Base-by-base conservation (phyloP, 805 yeast genomes). In the Helenozyma rhizophorensis region DNA sequence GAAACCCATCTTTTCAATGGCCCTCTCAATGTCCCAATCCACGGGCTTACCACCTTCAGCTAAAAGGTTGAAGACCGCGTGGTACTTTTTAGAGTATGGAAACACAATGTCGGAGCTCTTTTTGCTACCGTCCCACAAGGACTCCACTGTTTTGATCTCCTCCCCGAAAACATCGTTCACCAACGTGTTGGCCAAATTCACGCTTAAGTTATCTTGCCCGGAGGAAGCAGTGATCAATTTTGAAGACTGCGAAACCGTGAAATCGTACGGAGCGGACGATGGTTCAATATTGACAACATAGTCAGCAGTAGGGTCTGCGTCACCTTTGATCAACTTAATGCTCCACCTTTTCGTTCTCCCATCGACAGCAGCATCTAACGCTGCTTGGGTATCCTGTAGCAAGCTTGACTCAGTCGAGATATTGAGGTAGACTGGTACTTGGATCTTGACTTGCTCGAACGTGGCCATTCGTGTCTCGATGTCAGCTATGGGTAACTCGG, bases 11-110 rank as follows among this genome's bases (percentile, higher is more conserved):
- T 56, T 48, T n/a, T 65, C 51, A 9, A 80, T 46, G 4, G 83
- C 73, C 1, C 58, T 38, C 10, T 73, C 78, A 28, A 85, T 75
- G 22, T 83, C 85, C 96, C 97, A 90, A 3, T 66, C 65, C 7
- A 85, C 62, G 3, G 80, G 76, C 12, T 64, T 58, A 1, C 83
- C 83, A 40, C 76, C 78, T 30, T 93, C 95, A 16, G 76, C 73
- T 32, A 89, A 60, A 36, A 89, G 63, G 14, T 87, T 80, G 39
- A 88, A 70, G 3, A 88, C 79, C n/a, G 90, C 48, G 50, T 86
- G 93, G 42, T 82, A 79, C 21, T 72, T 62, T 4, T 90, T 80
- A 2, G 83, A 62, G 49, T 74, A 80, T 1, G 78, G 72, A 19
- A 78, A 56, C n/a, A 65, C 70, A 28, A 69, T 44, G 9, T 51